Evolutionary conservation across 768 basidiomycete genomes (phyloP), one percentile per base, ranked within the genome.

Genomic region (Mycena belliarum): DNA sequence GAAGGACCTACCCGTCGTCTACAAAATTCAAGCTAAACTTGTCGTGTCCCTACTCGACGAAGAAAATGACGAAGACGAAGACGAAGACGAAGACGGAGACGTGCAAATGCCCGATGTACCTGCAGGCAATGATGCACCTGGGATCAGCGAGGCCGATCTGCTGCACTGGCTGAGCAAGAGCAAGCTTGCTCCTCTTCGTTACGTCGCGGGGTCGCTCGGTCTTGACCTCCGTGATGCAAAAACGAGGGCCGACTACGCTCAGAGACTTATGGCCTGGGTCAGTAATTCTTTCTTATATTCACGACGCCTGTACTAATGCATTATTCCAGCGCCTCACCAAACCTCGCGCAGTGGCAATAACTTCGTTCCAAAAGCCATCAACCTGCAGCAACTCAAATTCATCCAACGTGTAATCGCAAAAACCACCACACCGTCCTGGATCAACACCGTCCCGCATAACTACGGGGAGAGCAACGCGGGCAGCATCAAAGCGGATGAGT

Each of bases 401-500:
- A 60, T 60, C 38, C 59, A 60, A 33, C 52, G 37, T 18, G 48
- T 60, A 16, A 60, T 60, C 25, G 52, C 45, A 20, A 23, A 60
- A 50, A 60, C 52, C 46, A 38, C 46, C 42, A 55, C 49, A 45
- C 59, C 59, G n/a, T 51, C 53, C 38, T 61, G 59, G 59, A 55
- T 61, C 54, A 55, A 61, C 26, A 38, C 21, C 29, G 61, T 66
- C 28, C 68, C 68, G 29, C 48, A 32, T 24, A 67, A 69, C 48
- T 65, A 67, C 42, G 68, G 68, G 6, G 48, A 55, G 38, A 51
- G 50, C 28, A 55, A 42, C 25, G 69, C 65, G 6, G 69, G 73
- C 18, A 69, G 44, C 0, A 52, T 73, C 47, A 74, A 73, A 49
- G 69, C 70, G 11, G 67, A 72, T n/a, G 54, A 74, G 49, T 74